These are phyloP conservation scores for Fusarium circinatum DNA, from an alignment of 2,329 filamentous ascomycete genomes.

Conservation along the genomic window DNA sequence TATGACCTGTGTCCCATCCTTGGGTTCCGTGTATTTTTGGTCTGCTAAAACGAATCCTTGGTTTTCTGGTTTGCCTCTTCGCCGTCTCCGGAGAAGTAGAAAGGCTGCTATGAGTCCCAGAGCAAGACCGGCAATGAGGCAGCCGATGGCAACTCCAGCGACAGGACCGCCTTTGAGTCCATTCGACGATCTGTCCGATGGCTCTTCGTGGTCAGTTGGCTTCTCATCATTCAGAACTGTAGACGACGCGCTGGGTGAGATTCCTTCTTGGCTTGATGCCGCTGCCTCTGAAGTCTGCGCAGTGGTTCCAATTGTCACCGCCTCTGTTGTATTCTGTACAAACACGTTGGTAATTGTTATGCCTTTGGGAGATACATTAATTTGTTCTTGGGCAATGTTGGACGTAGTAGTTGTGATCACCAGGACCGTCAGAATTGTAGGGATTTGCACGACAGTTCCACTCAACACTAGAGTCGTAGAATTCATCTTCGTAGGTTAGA, in stretches of 20 bases:
- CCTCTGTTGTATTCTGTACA: too few relatives aligned
- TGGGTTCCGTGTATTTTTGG: neutral
- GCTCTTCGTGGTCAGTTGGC: neutral
- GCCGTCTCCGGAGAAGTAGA: slow-evolving; percentile 40
- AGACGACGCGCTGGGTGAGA: neutral
- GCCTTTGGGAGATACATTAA: too few relatives aligned
- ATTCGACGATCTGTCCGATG: neutral
- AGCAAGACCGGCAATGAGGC: slow-evolving; percentile 42
- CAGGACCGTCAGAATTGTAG: too few relatives aligned
- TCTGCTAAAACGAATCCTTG: neutral
- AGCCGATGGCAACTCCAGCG: slow-evolving; percentile 47
- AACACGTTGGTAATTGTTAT: neutral
- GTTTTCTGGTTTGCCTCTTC: neutral
- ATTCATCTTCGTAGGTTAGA: neutral
- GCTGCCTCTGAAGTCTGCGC: neutral
- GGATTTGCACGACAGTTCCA: neutral
- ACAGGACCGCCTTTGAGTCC: slow-evolving; percentile 32
- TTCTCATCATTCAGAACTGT: neutral
- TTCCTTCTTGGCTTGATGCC: neutral
- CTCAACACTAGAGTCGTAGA: neutral
- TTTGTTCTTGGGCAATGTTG: too few relatives aligned
- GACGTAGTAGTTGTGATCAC: too few relatives aligned
- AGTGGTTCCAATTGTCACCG: neutral
- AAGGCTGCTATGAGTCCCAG: slow-evolving; percentile 42
- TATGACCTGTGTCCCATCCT: slow-evolving; percentile 12